Evolutionary conservation across 139 green algal species (phyloP).

Genomic region (Desmodesmus armatus): DNA sequence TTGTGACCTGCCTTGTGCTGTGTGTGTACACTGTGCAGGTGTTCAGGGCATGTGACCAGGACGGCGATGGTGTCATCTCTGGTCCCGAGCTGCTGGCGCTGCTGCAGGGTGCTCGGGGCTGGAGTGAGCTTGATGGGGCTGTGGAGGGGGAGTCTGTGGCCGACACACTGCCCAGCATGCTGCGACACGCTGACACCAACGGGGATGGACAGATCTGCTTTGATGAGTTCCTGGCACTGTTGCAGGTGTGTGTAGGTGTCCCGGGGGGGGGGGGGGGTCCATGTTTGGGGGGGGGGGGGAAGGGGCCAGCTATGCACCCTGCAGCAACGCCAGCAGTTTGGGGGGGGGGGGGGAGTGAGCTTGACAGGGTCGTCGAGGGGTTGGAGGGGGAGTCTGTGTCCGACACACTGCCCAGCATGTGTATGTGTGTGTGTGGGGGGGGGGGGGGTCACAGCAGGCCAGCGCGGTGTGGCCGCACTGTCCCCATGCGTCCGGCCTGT

Average conservation of each 20-base stretch:
- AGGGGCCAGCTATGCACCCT: too few relatives aligned
- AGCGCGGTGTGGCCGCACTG: too few relatives aligned
- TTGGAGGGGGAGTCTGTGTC: neutral
- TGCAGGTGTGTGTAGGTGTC: conserved; percentile 43
- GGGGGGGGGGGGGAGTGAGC: too few relatives aligned
- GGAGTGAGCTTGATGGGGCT: neutral
- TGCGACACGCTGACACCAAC: conserved; percentile 65
- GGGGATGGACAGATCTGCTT: conserved; percentile 58
- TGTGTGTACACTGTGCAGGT: too few relatives aligned
- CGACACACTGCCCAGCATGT: neutral
- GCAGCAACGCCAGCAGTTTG: too few relatives aligned
- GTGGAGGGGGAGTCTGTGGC: conserved; percentile 17
- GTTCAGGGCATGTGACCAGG: conserved; percentile 69
- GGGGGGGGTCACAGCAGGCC: too few relatives aligned
- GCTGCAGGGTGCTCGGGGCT: conserved; percentile 38
- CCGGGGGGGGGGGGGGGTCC: too few relatives aligned
- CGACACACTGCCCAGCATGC: conserved; percentile 63
- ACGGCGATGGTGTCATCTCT: conserved; percentile 57
- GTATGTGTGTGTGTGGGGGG: too few relatives aligned
- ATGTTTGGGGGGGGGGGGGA: too few relatives aligned
- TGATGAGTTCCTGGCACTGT: conserved; percentile 28
- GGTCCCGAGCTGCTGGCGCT: conserved; percentile 62
- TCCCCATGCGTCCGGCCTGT: too few relatives aligned
- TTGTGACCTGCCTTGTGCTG: too few relatives aligned
- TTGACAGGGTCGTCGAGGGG: too few relatives aligned